phyloP scores from a whole-genome alignment of 73 alveolate species.

The Tetrahymena malaccensis region DNA sequence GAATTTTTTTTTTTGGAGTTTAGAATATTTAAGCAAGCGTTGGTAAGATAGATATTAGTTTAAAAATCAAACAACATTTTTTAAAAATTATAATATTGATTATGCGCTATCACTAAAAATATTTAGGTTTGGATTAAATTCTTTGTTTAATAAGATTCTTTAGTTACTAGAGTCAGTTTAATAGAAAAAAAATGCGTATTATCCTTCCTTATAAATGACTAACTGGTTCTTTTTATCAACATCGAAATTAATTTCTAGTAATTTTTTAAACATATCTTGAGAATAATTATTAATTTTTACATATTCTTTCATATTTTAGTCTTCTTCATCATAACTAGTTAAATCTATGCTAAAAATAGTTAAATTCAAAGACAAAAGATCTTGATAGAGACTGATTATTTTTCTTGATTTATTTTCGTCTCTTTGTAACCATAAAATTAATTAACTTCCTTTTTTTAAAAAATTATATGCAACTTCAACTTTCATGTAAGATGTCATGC shows the following conservation, averaged over 20 bases:
- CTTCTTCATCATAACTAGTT: not conserved
- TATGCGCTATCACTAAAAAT: not conserved
- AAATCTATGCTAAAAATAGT: not conserved
- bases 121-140: not conserved
- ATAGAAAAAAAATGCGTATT: not conserved
- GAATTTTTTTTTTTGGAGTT: too few species aligned
- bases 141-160: not conserved
- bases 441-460: not conserved
- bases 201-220: not conserved
- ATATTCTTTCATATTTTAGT: not conserved
- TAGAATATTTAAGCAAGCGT: too few species aligned
- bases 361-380: not conserved
- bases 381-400: not conserved
- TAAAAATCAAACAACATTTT: not conserved
- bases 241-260: not conserved
- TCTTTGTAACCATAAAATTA: not conserved
- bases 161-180: not conserved
- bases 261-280: not conserved
- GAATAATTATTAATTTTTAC: not conserved
- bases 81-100: not conserved
- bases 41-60: too few species aligned
- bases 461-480: not conserved
- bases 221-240: not conserved
- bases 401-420: not conserved
- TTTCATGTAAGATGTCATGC: not conserved